These are phyloP conservation scores for Gossypium schwendimanii DNA, from an alignment of 441 rosid species.

Conservation along the genomic window DNA sequence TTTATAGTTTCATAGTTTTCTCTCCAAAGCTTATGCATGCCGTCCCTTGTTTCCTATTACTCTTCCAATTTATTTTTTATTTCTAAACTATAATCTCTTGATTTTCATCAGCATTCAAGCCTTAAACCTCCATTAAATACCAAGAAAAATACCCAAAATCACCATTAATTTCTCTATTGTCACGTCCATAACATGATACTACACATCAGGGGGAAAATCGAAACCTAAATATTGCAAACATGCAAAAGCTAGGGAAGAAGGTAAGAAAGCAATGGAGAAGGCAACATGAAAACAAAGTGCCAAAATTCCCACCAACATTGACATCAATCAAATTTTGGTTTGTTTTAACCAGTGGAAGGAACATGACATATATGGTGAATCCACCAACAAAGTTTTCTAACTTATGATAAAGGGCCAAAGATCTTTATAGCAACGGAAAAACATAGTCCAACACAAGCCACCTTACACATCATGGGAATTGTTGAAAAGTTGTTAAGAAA, in stretches of 20 bases:
- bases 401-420: background rate
- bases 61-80: too few relatives aligned
- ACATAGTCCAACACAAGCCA: background rate
- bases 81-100: too few relatives aligned
- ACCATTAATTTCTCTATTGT: too few relatives aligned
- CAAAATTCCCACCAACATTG: background rate
- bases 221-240: background rate
- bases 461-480: background rate
- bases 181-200: background rate
- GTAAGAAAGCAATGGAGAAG: background rate
- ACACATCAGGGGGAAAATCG: background rate
- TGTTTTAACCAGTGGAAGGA: background rate
- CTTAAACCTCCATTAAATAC: too few relatives aligned
- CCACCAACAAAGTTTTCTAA: background rate
- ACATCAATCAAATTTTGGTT: background rate
- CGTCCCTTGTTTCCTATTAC: too few relatives aligned
- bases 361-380: background rate
- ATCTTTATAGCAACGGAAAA: background rate
- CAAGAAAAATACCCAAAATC: too few relatives aligned
- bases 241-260: background rate
- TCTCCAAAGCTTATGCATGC: too few relatives aligned
- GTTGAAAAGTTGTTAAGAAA: background rate
- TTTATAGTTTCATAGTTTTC: too few relatives aligned
- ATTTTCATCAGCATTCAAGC: too few relatives aligned
- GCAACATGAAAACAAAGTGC: background rate